Evolutionary conservation across 108 stramenopile species (phyloP), one percentile per base, ranked within the genome.

Genomic region (Cyclotella atomus): DNA sequence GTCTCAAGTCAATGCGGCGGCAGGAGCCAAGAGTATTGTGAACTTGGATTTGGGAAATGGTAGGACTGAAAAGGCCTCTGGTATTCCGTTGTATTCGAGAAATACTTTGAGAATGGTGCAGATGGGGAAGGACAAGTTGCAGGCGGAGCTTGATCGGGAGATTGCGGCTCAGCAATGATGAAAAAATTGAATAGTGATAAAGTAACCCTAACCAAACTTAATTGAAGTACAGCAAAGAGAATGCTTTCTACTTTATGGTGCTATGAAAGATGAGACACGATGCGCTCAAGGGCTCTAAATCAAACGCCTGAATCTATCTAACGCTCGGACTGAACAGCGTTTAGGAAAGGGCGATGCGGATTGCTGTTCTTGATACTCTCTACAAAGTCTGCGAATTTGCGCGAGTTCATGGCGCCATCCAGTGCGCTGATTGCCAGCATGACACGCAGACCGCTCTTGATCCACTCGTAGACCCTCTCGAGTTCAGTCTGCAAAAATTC

Each of bases 391-490:
- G 85, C 88, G 81, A 94, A 94, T 47, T 84, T 83, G 12, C 84
- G 64, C 30, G 68, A 74, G 55, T 79, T 91, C 85, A 84, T 86
- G 12, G 81, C 79, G 1, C 89, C 93, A 52, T 92, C 91, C 61
- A 95, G 62, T 30, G 70, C 71, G 8, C 81, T 79, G 19, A 92
- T 57, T 0, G 85, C 91, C 36, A 91, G 44, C 82, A 86, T 88
- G 10, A 90, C 87, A 23, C 94, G 84, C 32, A 95, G 67, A 30
- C 84, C 85, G 50, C 90, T 91, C 82, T 91, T 92, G 41, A 92
- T 92, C 91, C 91, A 92, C 41, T 95, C 94, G 27, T 88, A 87
- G 5, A 86, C 71, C 25, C 91, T 79, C 55, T 95, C 94, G 34
- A 92, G 70, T 43, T 95, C 94, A 6, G 90, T 89, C 52, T 52